phyloP scores from a whole-genome alignment of 2,329 filamentous ascomycete genomes.

The Alternaria sp. region DNA sequence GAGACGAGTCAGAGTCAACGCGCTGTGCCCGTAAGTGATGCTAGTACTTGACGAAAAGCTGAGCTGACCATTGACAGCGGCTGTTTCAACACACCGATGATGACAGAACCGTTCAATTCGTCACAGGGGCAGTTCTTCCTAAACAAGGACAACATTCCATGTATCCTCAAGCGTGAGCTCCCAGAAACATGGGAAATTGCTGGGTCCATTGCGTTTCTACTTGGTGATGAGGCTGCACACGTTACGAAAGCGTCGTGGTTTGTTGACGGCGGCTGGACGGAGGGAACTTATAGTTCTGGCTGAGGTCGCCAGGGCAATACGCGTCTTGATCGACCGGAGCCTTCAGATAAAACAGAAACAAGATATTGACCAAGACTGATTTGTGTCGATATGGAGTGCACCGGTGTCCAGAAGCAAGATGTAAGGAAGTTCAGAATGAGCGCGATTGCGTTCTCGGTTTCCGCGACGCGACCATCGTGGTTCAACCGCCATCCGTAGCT shows the following conservation, averaged over 20 bases:
- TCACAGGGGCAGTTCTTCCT: not conserved
- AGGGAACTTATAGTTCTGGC: slow-evolving; percentile 1
- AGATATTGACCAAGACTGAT: not conserved
- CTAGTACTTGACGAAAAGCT: too few relatives aligned
- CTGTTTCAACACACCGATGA: slow-evolving; percentile 6
- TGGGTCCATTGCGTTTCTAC: slow-evolving; percentile 1
- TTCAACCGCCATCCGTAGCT: slow-evolving; percentile 1
- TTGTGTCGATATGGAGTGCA: not conserved
- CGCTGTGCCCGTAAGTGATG: slow-evolving; percentile 21
- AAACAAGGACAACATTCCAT: slow-evolving; percentile 6
- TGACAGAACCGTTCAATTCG: slow-evolving; percentile 6
- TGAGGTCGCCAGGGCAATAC: not conserved
- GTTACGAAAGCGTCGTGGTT: slow-evolving; percentile 10
- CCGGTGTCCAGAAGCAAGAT: not conserved
- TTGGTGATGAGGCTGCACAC: slow-evolving; percentile 4
- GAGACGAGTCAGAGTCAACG: slow-evolving; percentile 26
- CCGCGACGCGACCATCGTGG: not conserved
- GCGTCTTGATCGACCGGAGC: not conserved
- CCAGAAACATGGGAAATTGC: slow-evolving; percentile 10
- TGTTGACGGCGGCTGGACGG: slow-evolving; percentile 4
- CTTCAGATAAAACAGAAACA: not conserved
- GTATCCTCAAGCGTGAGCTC: slow-evolving; percentile 6
- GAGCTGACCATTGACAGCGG: slow-evolving; percentile 1
- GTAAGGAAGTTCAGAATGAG: not conserved
- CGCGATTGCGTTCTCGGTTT: not conserved